Base-by-base conservation (phyloP, 2,329 filamentous ascomycete genomes). In the Metarhizium brunneum region DNA sequence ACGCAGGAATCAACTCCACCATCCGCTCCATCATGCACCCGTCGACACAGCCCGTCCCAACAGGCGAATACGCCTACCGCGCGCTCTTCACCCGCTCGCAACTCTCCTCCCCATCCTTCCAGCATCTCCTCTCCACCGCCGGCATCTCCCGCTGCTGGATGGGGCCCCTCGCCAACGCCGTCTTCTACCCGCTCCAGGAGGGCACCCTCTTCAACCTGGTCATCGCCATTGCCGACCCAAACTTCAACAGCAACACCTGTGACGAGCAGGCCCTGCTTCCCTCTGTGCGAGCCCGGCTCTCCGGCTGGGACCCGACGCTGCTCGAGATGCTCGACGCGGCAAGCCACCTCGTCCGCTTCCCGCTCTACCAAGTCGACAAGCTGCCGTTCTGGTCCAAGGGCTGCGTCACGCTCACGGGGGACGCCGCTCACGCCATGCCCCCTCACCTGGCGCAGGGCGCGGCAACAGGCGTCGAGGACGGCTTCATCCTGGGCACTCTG, bases 361-460 rank as follows among this genome's bases (percentile, higher is more conserved):
- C 56, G 10, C 43, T 61, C 25, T 51, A 52, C 8, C 52, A 53
- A n/a, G 25, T 58, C 6, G 49, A 53, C 29, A 40, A 49, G 8
- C 29, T 60, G 14, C 57, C 59, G 2, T 52, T 14, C 5, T 61
- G 57, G 54, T 47, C 43, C 6, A 47, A 48, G 13, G 60, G 55
- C 14, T 32, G 30, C 18, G 58, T 62, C 11, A 54, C 56, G 16
- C 53, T 63, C 18, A 50, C 56, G 13, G 60, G 61, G 2, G 61
- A 62, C 25, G 59, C 61, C 2, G 58, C 58, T 1, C 61, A 63
- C 55, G 57, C 64, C 4, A 63, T 60, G 25, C 52, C 61, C 0
- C 64, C 65, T 0, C 62, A 65, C 49, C 61, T 65, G 20, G 62
- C 58, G 3, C 65, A 66, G 42, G 64, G 64, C 1, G 64, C 61